Conservation (phyloP, 768 basidiomycete species). For the Peribolospora baueri region DNA sequence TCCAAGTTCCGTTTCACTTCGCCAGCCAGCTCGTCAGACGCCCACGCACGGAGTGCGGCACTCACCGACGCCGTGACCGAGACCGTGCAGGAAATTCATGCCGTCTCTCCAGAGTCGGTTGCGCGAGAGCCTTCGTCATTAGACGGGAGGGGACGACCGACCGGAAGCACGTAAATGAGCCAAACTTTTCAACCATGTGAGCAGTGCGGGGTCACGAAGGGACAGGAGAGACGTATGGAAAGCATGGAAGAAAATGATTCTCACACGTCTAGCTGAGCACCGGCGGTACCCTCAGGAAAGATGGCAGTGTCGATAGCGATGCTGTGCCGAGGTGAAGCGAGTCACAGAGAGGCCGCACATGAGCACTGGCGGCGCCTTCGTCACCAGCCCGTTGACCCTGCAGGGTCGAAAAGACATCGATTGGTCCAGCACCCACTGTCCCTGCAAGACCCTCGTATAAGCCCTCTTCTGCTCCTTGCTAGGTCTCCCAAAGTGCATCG, state of each 20-base stretch:
- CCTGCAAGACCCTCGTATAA: slow-evolving; percentile 83
- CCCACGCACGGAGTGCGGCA: too few species aligned
- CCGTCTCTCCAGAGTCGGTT: too few species aligned
- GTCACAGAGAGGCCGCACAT: background rate
- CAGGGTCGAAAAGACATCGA: background rate
- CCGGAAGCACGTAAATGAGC: too few species aligned
- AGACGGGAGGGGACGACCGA: too few species aligned
- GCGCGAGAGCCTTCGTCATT: too few species aligned
- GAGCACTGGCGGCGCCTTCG: background rate
- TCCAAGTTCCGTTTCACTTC: too few species aligned
- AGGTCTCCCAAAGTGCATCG: slow-evolving; percentile 66
- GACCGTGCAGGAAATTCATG: slow-evolving; percentile 10
- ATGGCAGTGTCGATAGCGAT: slow-evolving; percentile 75
- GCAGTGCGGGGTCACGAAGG: too few species aligned
- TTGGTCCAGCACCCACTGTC: slow-evolving; percentile 27
- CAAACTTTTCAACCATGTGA: too few species aligned
- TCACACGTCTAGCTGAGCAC: slow-evolving; percentile 48
- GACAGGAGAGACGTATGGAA: too few species aligned
- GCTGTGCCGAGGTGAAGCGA: slow-evolving; percentile 19
- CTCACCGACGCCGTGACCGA: slow-evolving; percentile 15
- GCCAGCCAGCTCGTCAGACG: too few species aligned
- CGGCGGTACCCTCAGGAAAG: slow-evolving; percentile 76
- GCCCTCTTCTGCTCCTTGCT: slow-evolving; percentile 68
- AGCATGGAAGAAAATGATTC: too few species aligned
- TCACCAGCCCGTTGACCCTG: background rate